Base-by-base conservation (phyloP, 768 basidiomycete genomes). In the Trametes cingulata region DNA sequence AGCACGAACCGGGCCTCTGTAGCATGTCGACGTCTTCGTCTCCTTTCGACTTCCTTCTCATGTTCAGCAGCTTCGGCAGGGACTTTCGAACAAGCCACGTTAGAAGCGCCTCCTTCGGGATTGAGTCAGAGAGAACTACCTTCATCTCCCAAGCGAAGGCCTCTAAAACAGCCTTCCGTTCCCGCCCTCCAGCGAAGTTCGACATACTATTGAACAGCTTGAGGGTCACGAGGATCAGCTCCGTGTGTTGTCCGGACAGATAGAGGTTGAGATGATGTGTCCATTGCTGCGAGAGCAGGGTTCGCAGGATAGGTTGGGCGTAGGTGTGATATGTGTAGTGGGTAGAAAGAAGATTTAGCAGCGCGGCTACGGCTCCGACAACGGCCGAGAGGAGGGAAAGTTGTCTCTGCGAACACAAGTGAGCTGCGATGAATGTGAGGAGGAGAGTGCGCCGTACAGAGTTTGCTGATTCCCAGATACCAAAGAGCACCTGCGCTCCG, bases 141-240 rank as follows among this genome's bases (percentile, higher is more conserved):
- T 91, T 93, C 29, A 80, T 78, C 58, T 90, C 90, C 91, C 91
- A 93, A 6, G 84, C 82, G 72, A 93, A 91, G 0, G 77, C 77
- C 54, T 92, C 91, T 25, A 87, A 71, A 1, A 90, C 77, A 0
- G 76, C 67, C 62, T 82, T 87, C 51, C 82, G 79, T 62, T 92
- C 89, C 22, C 79, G 73, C 17, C 90, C 88, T 22, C 87, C 81
- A 1, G 80, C 86, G 68, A 88, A 92, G 0, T 71, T 69, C 2
- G 87, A 85, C 65, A 92, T 78, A 0, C 75, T 72, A 60, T 83
- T 79, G 68, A 85, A 85, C 17, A 92, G 69, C 64, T 85, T 88
- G 57, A 94, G 72, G 0, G 87, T 82, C 0, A 82, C 80, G 8
- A 93, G 76, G 24, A 87, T 81, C 10, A 88, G 75, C 46, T 92